Conservation (phyloP, 345 rosid genomes). For the Arabis alpina region DNA sequence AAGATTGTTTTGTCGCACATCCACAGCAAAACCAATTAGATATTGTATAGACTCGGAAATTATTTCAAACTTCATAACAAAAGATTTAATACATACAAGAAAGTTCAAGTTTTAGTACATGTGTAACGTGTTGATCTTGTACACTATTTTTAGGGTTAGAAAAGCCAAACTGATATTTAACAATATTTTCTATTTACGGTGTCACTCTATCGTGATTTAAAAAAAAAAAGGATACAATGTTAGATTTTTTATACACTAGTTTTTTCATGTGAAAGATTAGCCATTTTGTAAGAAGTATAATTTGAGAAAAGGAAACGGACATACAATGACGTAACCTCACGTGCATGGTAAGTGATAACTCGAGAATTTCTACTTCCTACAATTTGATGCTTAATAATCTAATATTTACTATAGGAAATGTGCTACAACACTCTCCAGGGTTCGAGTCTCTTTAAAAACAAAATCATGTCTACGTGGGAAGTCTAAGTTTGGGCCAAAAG, state of each 20-base stretch:
- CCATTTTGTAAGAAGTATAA: neutral
- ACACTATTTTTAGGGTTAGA: neutral
- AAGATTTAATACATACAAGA: neutral
- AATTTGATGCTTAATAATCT: neutral
- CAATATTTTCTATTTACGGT: neutral
- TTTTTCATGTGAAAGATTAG: neutral
- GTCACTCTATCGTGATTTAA: too few species aligned
- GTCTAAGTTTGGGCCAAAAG: too few species aligned
- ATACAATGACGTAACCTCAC: constrained; percentile 25
- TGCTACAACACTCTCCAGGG: too few species aligned
- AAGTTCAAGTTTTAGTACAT: neutral
- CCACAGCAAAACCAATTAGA: neutral
- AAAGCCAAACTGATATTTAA: neutral
- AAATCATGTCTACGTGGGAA: too few species aligned
- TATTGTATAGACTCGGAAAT: neutral
- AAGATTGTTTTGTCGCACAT: neutral
- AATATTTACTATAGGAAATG: neutral
- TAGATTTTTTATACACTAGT: too few species aligned
- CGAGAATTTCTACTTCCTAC: neutral
- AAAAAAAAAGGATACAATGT: too few species aligned
- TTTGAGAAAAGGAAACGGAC: constrained; percentile 4
- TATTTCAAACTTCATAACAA: neutral
- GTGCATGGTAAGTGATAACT: constrained; percentile 31
- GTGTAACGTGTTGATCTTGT: neutral
- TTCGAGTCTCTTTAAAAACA: too few species aligned